These are phyloP conservation scores for Acanthamoeba sp. DNA, from an alignment of 208 protist genomes.

Conservation along the genomic window DNA sequence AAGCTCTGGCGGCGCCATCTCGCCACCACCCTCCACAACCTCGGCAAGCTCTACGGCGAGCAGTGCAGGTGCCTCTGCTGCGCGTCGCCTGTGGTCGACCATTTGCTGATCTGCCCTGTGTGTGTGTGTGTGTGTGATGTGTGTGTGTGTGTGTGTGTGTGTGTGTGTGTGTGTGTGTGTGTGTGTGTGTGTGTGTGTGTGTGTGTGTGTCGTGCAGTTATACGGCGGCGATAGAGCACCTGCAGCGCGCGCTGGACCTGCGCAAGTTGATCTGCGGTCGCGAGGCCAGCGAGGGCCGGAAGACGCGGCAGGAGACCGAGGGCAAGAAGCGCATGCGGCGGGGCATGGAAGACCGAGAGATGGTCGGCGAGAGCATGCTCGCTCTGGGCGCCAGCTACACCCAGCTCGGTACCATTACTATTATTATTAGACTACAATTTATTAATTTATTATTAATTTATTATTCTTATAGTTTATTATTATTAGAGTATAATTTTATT, in stretches of 20 bases:
- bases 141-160: neutral
- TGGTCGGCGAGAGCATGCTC: conserved; percentile 47
- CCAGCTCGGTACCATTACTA: neutral
- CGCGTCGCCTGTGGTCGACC: too few species aligned
- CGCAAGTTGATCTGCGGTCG: neutral
- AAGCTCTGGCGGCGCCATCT: neutral
- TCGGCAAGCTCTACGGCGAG: conserved; percentile 58
- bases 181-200: neutral
- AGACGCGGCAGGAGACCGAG: neutral
- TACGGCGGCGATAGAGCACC: neutral
- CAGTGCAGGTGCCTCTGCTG: conserved; percentile 23
- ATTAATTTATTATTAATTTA: neutral
- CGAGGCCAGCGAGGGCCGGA: neutral
- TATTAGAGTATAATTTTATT: neutral
- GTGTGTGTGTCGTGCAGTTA: neutral
- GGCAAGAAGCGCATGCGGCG: neutral
- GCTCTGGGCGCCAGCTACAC: conserved; percentile 17
- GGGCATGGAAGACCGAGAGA: neutral
- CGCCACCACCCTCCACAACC: neutral
- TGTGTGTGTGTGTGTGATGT: neutral
- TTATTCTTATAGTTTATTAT: neutral
- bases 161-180: neutral
- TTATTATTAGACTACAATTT: neutral
- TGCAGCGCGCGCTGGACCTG: conserved; percentile 1
- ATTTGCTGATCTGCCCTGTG: neutral